Evolutionary conservation across 306 rosid species (phyloP).

Genomic region (Dicorynia guianensis): DNA sequence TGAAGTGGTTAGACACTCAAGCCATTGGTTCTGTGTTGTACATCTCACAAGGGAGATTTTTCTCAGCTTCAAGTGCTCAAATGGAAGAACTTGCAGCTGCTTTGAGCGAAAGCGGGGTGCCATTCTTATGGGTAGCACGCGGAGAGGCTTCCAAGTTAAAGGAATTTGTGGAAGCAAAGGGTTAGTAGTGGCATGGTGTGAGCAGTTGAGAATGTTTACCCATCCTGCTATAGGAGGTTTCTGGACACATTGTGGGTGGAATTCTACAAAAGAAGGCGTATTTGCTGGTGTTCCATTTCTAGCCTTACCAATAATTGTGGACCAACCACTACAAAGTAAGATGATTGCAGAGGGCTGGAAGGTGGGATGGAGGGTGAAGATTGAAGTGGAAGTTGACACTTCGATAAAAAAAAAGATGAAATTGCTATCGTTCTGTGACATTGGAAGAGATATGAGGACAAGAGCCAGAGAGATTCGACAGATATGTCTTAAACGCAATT

Average conservation of each 20-base stretch:
- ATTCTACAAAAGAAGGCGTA: slow-evolving; percentile 50
- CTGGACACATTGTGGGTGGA: slow-evolving; percentile 71
- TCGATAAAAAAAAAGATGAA: slow-evolving; percentile 45
- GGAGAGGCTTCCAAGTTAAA: slow-evolving; percentile 39
- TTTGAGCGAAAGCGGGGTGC: slow-evolving; percentile 26
- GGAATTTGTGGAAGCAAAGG: slow-evolving; percentile 43
- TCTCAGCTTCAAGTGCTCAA: slow-evolving; percentile 39
- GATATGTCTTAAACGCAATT: slow-evolving; percentile 12
- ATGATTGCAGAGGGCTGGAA: slow-evolving; percentile 35
- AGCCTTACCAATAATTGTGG: not conserved
- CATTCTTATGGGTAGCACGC: slow-evolving; percentile 42
- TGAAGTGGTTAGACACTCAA: slow-evolving; percentile 39
- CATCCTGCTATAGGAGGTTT: slow-evolving; percentile 58
- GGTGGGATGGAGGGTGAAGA: slow-evolving; percentile 52
- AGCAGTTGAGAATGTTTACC: slow-evolving; percentile 54
- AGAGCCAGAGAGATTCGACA: slow-evolving; percentile 18
- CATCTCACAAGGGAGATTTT: slow-evolving; percentile 42
- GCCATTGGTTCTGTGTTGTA: slow-evolving; percentile 38
- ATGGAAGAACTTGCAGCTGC: slow-evolving; percentile 41
- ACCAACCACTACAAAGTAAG: not conserved
- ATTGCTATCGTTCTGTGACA: slow-evolving; percentile 37
- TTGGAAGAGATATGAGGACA: slow-evolving; percentile 39
- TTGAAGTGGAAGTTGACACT: not conserved
- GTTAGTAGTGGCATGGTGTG: slow-evolving; percentile 57
- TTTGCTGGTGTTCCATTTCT: slow-evolving; percentile 30